Base-by-base conservation (phyloP, 805 yeast species). In the Sugiyamaella valdiviana region DNA sequence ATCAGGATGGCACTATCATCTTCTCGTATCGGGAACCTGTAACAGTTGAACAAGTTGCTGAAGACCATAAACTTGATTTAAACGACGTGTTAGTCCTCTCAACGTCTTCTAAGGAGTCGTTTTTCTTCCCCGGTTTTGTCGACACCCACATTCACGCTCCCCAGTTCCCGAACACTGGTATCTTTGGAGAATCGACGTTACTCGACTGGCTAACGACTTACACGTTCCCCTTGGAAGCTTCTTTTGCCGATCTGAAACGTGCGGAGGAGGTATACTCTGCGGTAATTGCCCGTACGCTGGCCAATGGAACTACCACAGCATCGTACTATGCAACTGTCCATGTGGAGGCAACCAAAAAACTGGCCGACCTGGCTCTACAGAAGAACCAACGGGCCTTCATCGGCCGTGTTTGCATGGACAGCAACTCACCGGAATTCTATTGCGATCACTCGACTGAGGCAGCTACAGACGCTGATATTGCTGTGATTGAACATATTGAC, bases 361-460 rank as follows among this genome's bases (percentile, higher is more conserved):
- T 93, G 59, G 95, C 95, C 1, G 84, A 83, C 50, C 63, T 84
- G 14, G 80, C 91, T 32, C 67, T 81, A 10, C 51, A 70, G 36
- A 57, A 69, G 24, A 95, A 96, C 36, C 98, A 90, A 66, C 72
- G 97, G 52, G 96, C 96, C 0, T 75, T 85, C 46, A 79, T 93
- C 36, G 99, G 99, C 3, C 83, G 91, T 58, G 95, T 88, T 17
- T 93, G 98, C 63, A 93, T 93, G 98, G 83, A 89, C 62, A 76
- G 78, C 52, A 82, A 86, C 67, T 78, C 87, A 1, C 95, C 93
- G 0, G 83, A 77, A 24, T 83, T 78, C 62, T 80, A 86, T 63
- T 63, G 71, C 39, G 59, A 60, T 24, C 90, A 86, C 58, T 69
- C 79, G 5, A 59, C 70, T 4, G 76, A 78, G 21, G 79, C 76